A percentile compares a stretch with the other conserved stretches of the same genome.
These are phyloP conservation scores for Metschnikowia amazonensis DNA, from an alignment of 805 yeast species.

Conservation along the genomic window DNA sequence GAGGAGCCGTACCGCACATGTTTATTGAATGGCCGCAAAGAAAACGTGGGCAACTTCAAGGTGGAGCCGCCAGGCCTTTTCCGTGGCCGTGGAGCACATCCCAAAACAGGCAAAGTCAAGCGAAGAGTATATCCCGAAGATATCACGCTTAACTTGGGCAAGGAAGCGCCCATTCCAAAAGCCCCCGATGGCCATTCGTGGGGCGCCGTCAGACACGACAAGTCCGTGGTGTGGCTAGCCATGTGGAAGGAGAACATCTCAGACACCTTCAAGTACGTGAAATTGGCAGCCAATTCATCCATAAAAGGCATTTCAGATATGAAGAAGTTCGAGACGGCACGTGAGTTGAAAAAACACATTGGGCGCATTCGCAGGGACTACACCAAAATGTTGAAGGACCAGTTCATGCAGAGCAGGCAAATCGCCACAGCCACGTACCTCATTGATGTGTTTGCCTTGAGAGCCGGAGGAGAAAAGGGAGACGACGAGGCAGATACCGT, in stretches of 20 bases:
- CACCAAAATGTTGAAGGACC: constrained; percentile 61
- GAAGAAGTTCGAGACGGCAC: constrained; percentile 90
- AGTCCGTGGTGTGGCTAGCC: constrained; percentile 91
- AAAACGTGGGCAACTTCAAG: constrained; percentile 89
- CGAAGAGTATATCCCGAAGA: constrained; percentile 87
- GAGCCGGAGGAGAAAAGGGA: constrained; percentile 98
- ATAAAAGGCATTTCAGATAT: constrained; percentile 87
- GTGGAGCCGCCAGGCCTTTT: constrained; percentile 96
- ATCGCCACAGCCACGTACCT: constrained; percentile 91
- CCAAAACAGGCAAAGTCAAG: constrained; percentile 89
- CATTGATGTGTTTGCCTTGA: constrained; percentile 86
- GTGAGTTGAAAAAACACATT: constrained; percentile 73
- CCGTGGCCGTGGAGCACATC: constrained; percentile 96
- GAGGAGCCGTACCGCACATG: constrained; percentile 85
- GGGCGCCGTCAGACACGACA: constrained; percentile 88
- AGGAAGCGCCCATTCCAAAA: constrained; percentile 65
- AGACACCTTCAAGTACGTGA: constrained; percentile 78
- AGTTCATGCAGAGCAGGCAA: constrained; percentile 81
- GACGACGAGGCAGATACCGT: constrained; percentile 98
- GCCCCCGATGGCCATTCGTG: constrained; percentile 87
- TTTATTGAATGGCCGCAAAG: constrained; percentile 78
- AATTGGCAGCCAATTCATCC: constrained; percentile 87
- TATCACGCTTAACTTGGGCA: constrained; percentile 76
- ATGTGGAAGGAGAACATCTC: constrained; percentile 95
- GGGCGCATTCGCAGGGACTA: constrained; percentile 74